These are phyloP conservation scores for Paulownia fortunei DNA, from an alignment of 257 asterid genomes.

Conservation along the genomic window DNA sequence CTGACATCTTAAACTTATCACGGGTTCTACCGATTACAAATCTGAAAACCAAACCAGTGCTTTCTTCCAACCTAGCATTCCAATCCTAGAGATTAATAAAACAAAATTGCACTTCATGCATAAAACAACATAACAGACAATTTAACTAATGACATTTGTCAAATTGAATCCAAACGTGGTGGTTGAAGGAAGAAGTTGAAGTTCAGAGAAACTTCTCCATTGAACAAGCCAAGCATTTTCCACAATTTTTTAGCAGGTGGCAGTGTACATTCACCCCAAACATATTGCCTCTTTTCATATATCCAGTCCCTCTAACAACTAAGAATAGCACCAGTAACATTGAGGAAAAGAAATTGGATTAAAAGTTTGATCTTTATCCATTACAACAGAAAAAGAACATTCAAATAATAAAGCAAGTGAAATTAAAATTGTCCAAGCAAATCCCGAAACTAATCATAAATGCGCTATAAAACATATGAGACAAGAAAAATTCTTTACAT, in stretches of 20 bases:
- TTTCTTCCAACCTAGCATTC: constrained; percentile 88
- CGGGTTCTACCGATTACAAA: constrained; percentile 86
- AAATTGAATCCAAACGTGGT: neutral
- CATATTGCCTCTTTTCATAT: neutral
- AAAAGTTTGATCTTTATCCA: neutral
- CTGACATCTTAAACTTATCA: constrained; percentile 81
- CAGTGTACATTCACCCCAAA: neutral
- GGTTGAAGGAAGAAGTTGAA: neutral
- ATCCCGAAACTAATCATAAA: neutral
- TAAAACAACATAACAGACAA: neutral
- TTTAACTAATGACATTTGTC: neutral
- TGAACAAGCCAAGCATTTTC: neutral
- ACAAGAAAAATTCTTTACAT: neutral
- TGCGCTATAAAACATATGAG: neutral
- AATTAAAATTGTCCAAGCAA: neutral
- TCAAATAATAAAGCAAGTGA: neutral
- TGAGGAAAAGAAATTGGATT: neutral
- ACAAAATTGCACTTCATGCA: constrained; percentile 13
- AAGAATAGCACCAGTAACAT: neutral
- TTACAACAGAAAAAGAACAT: neutral
- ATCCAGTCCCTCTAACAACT: neutral
- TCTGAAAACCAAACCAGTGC: constrained; percentile 95
- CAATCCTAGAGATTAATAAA: constrained; percentile 41
- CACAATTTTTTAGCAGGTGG: neutral
- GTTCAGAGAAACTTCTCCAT: neutral